Percentiles rank a stretch among this genome's conserved stretches.
Conservation (phyloP, 257 asterid genomes). For the Gentiana macrophylla region DNA sequence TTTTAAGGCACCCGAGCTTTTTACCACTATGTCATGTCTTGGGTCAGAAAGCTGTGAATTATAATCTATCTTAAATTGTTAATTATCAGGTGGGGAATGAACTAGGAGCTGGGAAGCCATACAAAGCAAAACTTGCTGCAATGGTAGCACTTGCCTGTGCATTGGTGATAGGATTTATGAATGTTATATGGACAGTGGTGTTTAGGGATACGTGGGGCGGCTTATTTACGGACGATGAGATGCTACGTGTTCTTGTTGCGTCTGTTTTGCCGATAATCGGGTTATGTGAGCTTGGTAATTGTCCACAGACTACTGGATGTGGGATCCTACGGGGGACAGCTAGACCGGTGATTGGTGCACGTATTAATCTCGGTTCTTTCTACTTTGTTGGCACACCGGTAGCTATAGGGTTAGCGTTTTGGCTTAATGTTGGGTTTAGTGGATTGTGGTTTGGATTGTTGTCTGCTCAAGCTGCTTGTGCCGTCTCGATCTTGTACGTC, state of each 20-base stretch:
- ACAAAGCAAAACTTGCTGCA: constrained; percentile 86
- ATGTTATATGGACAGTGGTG: constrained; percentile 58
- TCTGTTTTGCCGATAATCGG: constrained; percentile 77
- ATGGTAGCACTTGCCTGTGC: constrained; percentile 63
- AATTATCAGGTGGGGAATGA: constrained; percentile 73
- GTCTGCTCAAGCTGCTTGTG: constrained; percentile 83
- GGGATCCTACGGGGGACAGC: constrained; percentile 81
- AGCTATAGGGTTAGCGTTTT: constrained; percentile 65
- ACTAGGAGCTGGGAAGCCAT: constrained; percentile 75
- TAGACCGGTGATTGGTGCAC: constrained; percentile 73
- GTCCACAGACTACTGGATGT: constrained; percentile 97
- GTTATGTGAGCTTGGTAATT: constrained; percentile 81
- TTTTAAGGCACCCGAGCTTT: too few relatives aligned
- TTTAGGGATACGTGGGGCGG: constrained; percentile 60
- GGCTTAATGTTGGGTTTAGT: constrained; percentile 53
- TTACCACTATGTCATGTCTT: too few relatives aligned
- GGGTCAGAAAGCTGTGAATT: too few relatives aligned
- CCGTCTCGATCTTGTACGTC: constrained; percentile 54
- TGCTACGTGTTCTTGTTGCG: constrained; percentile 57
- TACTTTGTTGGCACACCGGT: constrained; percentile 82
- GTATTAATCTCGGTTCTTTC: constrained; percentile 70
- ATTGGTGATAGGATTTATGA: constrained; percentile 49
- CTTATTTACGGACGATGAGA: constrained; percentile 59
- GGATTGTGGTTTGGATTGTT: constrained; percentile 82
- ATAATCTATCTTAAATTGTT: not conserved